Evolutionary conservation across 495 filamentous ascomycete species (phyloP).

Genomic region (Penicillium salamii): DNA sequence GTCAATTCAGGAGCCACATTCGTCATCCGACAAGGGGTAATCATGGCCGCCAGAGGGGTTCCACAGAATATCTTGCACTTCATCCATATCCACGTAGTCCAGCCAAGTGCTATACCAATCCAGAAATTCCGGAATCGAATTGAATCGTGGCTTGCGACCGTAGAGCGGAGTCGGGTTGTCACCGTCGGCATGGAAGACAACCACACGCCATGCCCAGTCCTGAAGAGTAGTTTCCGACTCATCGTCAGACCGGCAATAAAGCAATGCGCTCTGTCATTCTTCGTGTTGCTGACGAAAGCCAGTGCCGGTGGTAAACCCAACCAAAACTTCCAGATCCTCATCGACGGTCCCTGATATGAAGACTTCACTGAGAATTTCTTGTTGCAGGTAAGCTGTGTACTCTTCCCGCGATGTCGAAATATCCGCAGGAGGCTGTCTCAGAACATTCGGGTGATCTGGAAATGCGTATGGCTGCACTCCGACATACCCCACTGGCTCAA

Average conservation of each 20-base stretch:
- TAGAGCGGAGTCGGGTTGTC: constrained; percentile 4
- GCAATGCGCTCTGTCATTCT: neutral
- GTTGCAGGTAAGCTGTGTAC: neutral
- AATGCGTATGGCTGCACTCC: neutral
- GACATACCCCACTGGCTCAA: neutral
- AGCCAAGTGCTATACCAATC: constrained; percentile 10
- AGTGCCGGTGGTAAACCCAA: neutral
- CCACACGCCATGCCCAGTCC: neutral
- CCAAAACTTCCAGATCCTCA: constrained; percentile 1
- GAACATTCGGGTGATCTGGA: neutral
- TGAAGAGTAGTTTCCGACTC: neutral
- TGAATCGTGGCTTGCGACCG: constrained; percentile 6
- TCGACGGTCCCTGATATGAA: neutral
- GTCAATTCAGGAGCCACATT: no score
- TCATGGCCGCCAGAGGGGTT: no score
- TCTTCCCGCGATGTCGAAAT: neutral
- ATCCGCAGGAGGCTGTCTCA: no score
- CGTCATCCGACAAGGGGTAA: no score
- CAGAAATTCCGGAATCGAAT: constrained; percentile 9
- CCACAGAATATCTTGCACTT: no score
- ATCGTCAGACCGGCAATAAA: neutral
- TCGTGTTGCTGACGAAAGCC: neutral
- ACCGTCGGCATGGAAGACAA: constrained; percentile 2
- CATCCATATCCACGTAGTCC: constrained; percentile 4
- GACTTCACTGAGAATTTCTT: neutral